Evolutionary conservation across 2,329 filamentous ascomycete genomes (phyloP).

Genomic region (Graphiopsis chlorocephala): DNA sequence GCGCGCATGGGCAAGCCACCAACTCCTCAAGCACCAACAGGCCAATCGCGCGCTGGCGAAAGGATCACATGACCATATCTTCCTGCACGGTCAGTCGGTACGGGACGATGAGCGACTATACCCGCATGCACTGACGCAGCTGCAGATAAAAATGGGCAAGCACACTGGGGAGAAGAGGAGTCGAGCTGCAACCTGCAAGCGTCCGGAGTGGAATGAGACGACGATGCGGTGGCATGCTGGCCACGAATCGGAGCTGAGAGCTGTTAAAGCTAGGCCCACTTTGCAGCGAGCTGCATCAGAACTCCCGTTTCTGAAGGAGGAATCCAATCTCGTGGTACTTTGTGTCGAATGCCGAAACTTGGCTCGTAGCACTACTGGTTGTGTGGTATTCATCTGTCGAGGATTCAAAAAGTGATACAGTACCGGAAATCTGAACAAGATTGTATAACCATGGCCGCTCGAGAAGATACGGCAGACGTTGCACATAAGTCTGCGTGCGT

Average conservation of each 20-base stretch:
- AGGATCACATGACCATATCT: constrained; percentile 8
- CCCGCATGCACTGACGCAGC: not conserved
- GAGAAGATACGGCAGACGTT: not conserved
- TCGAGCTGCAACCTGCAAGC: constrained; percentile 2
- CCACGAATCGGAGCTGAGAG: constrained; percentile 3
- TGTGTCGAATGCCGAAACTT: not conserved
- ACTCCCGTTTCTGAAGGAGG: not conserved
- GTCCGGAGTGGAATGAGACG: not conserved
- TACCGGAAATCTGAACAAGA: not conserved
- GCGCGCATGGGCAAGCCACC: constrained; percentile 11
- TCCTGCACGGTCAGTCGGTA: constrained; percentile 15
- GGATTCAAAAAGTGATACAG: not conserved
- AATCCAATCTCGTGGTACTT: not conserved
- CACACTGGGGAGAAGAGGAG: not conserved
- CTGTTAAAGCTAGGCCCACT: constrained; percentile 3
- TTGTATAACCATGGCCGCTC: not conserved
- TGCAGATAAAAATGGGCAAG: not conserved
- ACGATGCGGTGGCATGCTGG: constrained; percentile 5
- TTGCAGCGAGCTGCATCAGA: constrained; percentile 4
- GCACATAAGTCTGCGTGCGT: not conserved
- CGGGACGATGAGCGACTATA: constrained; percentile 5
- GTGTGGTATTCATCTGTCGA: not conserved
- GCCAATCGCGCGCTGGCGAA: not conserved
- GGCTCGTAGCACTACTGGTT: not conserved
- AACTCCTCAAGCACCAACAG: not conserved